phyloP scores from a whole-genome alignment of 331 rosid species.

The Acacia pycnantha region DNA sequence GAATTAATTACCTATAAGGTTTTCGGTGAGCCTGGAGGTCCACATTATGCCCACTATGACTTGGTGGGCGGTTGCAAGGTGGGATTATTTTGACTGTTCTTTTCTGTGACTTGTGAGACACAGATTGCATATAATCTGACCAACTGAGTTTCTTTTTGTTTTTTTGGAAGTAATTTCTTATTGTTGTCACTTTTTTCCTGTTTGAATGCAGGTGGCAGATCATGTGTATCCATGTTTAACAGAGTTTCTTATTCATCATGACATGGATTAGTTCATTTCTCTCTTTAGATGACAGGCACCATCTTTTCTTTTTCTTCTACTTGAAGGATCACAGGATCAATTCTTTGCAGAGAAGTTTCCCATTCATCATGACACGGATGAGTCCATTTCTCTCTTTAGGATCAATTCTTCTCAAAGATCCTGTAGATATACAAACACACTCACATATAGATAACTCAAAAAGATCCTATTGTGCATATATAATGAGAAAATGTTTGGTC shows the following conservation, averaged over 20 bases:
- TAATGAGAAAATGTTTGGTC: neutral
- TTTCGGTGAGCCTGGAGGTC: conserved; percentile 80
- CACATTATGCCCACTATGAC: conserved; percentile 92
- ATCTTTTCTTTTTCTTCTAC: conserved; percentile 11
- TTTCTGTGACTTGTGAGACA: neutral
- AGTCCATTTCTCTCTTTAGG: conserved; percentile 12
- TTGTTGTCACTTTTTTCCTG: conserved; percentile 2
- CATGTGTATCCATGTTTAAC: conserved; percentile 67
- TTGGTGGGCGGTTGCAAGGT: conserved; percentile 83
- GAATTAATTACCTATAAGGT: conserved; percentile 64
- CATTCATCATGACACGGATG: conserved; percentile 52
- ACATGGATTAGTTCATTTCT: conserved; percentile 36
- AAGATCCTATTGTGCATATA: neutral
- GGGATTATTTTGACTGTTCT: conserved; percentile 24
- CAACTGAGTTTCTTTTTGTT: neutral
- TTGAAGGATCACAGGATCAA: conserved; percentile 7
- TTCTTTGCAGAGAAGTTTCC: conserved; percentile 49
- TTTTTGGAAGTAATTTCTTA: neutral
- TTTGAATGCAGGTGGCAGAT: conserved; percentile 68
- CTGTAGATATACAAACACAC: neutral
- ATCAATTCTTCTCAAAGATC: conserved; percentile 5
- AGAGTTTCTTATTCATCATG: conserved; percentile 69
- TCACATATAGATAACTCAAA: neutral
- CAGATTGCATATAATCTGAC: neutral
- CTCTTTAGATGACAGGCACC: neutral